Conservation (phyloP, 208 protist species). For the Acanthamoeba culbertsoni region DNA sequence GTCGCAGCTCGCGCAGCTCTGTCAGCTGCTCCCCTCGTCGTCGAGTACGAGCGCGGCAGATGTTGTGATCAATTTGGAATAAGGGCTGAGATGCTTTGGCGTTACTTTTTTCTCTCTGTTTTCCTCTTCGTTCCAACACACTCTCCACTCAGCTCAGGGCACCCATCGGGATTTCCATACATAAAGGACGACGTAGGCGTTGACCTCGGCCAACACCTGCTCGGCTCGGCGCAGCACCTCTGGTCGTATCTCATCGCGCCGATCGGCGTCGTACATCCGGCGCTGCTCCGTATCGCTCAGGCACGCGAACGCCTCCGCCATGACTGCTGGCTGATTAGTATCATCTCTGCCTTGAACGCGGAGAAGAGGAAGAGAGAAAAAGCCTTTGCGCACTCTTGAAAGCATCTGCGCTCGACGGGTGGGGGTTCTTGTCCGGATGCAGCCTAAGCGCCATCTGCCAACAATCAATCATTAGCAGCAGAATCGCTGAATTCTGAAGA, state of each 20-base stretch:
- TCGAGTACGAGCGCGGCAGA: not conserved
- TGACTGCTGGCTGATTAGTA: not conserved
- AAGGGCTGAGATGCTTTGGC: not conserved
- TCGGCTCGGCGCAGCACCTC: not conserved
- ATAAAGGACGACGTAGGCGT: not conserved
- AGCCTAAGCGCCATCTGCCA: not conserved
- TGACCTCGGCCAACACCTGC: not conserved
- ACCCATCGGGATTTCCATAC: not conserved
- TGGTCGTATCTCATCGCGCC: not conserved
- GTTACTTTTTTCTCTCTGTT: not conserved
- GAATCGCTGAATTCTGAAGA: not conserved
- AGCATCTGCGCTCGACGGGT: not conserved
- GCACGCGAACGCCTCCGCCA: constrained; percentile 11
- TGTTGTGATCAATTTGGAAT: not conserved
- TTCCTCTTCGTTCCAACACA: not conserved
- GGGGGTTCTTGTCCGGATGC: not conserved
- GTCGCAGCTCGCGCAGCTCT: not conserved
- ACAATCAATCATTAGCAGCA: not conserved
- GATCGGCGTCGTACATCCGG: not conserved
- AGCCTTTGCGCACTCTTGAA: not conserved
- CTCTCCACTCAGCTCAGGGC: not conserved
- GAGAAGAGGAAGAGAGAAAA: not conserved
- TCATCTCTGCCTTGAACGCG: not conserved
- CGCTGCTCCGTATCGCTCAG: not conserved
- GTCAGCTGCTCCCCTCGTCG: not conserved